Evolutionary conservation across 345 rosid species (phyloP).

Genomic region (Brassica cretica): DNA sequence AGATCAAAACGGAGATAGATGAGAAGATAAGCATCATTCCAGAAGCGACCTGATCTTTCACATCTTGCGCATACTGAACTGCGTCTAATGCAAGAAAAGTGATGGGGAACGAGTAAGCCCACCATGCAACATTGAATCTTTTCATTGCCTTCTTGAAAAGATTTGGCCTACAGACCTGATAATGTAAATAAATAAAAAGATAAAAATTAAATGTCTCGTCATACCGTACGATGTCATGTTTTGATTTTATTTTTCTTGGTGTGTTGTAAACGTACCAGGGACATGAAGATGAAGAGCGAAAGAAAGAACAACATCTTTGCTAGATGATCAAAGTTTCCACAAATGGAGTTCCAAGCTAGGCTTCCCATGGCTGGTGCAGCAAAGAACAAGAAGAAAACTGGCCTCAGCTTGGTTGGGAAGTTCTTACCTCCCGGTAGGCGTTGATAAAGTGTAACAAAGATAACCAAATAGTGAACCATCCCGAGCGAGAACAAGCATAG

Average conservation of each 20-base stretch:
- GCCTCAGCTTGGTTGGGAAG: no score
- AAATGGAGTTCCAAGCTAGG: conserved; percentile 66
- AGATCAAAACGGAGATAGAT: conserved; percentile 50
- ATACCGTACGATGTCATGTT: no score
- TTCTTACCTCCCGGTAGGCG: no score
- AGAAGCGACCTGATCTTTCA: conserved; percentile 40
- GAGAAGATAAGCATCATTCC: conserved; percentile 47
- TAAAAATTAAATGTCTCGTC: background rate
- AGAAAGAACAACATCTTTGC: conserved; percentile 64
- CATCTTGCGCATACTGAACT: conserved; percentile 50
- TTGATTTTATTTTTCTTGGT: background rate
- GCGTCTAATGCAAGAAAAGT: conserved; percentile 48
- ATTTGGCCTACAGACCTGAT: conserved; percentile 58
- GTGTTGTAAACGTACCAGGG: conserved; percentile 46
- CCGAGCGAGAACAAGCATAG: no score
- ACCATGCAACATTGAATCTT: conserved; percentile 53
- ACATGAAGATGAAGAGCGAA: conserved; percentile 56
- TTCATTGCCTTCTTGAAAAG: conserved; percentile 66
- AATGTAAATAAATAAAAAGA: background rate
- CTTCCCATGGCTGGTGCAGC: conserved; percentile 69
- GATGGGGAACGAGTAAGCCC: no score
- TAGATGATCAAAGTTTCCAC: conserved; percentile 47
- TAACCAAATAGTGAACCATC: no score
- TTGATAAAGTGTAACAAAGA: no score
- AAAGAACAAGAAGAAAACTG: conserved; percentile 43